Base-by-base conservation (phyloP, 1,284 basidiomycete species). In the Pseudozyma sp. region DNA sequence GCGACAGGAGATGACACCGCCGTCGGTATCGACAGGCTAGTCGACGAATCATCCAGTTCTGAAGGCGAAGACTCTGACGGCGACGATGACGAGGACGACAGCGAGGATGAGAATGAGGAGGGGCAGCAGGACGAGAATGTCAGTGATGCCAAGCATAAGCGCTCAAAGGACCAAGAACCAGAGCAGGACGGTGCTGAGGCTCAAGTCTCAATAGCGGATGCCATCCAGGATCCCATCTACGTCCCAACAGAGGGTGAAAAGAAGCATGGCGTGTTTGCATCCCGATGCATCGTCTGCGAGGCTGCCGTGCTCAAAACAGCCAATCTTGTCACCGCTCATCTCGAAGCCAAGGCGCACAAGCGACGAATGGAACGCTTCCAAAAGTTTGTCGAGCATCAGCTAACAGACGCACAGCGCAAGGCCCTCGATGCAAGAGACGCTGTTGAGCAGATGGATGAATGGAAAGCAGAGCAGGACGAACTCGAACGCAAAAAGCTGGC, bases 11-110 rank as follows among this genome's bases (percentile, higher is more conserved):
- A 73, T 30, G 70, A 73, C 54, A 68, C 70, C 13, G 70, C 65
- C 10, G 57, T 73, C 34, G 64, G 60, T 49, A 68, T 73, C 57
- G 70, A 73, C 61, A 60, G 59, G 56, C 57, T 66, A 40, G 58
- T 69, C n/a, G 67, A 74, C 56, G 71, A 74, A 33, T 62, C 59
- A n/a, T 69, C 67, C 8, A 66, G 63, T 48, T 66, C 63, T 7
- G 63, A 69, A 46, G 67, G 61, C 40, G 67, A 69, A 43, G 58
- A 61, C 31, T 54, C 48, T 4, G 60, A 67, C 11, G 56, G 40
- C 4, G 62, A 64, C 6, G 59, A 58, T 3, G 60, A 57, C 16
- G 54, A 60, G 7, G 55, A 73, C 10, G 48, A 45, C 24, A 45
- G 49, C 10, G 56, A 55, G 0, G 57, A 61, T 4, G 58, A 48